phyloP scores from a whole-genome alignment of 148 eudicot genomes.

The Nyssa sinensis region DNA sequence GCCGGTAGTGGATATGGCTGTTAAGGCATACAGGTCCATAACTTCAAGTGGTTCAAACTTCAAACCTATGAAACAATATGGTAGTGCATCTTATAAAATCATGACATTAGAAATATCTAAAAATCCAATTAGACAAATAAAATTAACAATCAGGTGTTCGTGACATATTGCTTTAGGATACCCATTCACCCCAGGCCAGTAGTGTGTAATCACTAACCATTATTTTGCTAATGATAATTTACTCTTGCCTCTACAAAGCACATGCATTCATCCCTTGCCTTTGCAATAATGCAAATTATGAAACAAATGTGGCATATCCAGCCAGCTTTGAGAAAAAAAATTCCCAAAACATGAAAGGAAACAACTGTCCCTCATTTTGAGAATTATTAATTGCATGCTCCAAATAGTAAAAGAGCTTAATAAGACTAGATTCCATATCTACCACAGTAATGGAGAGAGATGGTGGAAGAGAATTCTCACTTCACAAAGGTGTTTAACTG shows the following conservation, averaged over 20 bases:
- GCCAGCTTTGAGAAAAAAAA: background rate
- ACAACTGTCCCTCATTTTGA: background rate
- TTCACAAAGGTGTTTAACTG: slow-evolving; percentile 21
- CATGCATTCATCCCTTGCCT: too few species aligned
- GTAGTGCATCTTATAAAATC: background rate
- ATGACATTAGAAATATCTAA: background rate
- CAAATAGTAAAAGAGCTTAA: background rate
- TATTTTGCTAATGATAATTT: background rate
- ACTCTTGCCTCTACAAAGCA: background rate
- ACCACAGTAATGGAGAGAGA: background rate
- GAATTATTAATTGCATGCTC: slow-evolving; percentile 3
- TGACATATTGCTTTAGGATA: background rate
- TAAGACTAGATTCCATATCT: background rate
- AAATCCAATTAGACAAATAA: background rate
- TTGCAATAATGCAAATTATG: background rate
- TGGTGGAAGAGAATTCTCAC: slow-evolving; percentile 15
- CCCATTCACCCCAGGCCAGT: background rate
- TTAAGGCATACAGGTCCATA: background rate
- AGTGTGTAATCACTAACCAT: background rate
- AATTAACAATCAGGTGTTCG: background rate
- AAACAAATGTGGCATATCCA: background rate
- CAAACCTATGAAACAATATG: background rate
- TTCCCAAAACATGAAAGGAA: background rate
- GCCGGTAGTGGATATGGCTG: background rate
- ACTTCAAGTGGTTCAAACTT: background rate